A percentile compares a stretch with the other conserved stretches of the same genome.
These are phyloP conservation scores for Corymbia maculata DNA, from an alignment of 345 rosid genomes.

Conservation along the genomic window DNA sequence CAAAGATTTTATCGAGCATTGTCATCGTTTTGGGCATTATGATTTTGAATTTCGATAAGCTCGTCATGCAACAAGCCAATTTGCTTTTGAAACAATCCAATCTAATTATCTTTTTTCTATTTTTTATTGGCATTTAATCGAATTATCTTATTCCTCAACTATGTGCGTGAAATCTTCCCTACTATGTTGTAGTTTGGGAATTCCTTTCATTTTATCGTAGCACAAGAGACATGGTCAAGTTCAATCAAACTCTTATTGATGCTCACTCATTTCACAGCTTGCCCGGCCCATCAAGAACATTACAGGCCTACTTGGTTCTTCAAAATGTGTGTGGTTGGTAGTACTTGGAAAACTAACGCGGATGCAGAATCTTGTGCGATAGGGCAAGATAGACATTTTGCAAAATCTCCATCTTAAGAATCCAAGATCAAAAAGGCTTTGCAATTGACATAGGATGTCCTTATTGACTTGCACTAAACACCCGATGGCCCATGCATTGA, in stretches of 20 bases:
- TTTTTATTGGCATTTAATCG: not conserved
- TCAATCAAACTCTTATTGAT: not conserved
- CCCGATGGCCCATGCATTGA: not conserved
- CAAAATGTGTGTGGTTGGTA: not conserved
- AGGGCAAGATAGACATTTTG: not conserved
- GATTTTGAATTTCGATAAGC: no score
- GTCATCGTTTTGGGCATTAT: no score
- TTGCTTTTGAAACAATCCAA: no score
- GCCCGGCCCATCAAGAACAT: not conserved
- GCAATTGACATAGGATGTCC: not conserved
- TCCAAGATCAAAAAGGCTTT: not conserved
- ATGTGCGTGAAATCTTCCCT: not conserved
- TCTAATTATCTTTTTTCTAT: no score
- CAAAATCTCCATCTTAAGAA: not conserved
- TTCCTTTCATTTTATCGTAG: not conserved
- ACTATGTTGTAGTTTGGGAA: not conserved
- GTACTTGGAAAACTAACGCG: not conserved
- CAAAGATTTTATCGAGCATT: no score
- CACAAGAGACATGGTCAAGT: not conserved
- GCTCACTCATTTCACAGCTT: not conserved
- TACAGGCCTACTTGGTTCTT: not conserved
- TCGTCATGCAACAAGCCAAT: no score
- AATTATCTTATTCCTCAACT: not conserved
- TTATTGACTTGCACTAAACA: not conserved
- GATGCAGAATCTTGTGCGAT: not conserved